These are phyloP conservation scores for Dendrobium nobile DNA, from an alignment of 106 monocot genomes.

Conservation along the genomic window DNA sequence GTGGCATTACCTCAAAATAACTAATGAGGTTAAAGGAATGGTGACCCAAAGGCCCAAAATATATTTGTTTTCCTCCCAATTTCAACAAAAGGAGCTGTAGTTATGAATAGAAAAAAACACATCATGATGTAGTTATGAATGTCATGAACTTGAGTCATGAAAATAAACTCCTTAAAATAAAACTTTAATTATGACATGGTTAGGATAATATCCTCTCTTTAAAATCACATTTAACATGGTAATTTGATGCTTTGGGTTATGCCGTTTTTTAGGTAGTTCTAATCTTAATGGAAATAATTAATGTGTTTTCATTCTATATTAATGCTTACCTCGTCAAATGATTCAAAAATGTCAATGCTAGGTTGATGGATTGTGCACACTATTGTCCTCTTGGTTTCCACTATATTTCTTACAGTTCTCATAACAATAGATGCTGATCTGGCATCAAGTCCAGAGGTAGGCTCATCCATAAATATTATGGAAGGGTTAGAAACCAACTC, in stretches of 20 bases:
- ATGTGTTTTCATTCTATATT: neutral
- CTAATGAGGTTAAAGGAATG: neutral
- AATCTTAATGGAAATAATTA: too few relatives aligned
- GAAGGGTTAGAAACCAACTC: conserved; percentile 86
- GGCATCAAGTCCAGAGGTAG: conserved; percentile 86
- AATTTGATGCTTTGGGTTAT: too few relatives aligned
- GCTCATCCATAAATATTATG: conserved; percentile 93
- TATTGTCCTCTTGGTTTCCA: conserved; percentile 33
- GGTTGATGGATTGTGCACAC: conserved; percentile 94
- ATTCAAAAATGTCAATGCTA: neutral
- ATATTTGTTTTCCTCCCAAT: neutral
- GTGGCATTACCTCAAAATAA: neutral
- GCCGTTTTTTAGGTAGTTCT: too few relatives aligned
- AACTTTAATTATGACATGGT: too few relatives aligned
- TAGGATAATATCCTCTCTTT: too few relatives aligned
- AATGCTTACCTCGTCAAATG: neutral
- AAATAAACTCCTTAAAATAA: too few relatives aligned
- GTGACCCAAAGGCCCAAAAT: neutral
- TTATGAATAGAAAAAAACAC: too few relatives aligned
- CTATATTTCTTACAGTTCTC: conserved; percentile 1
- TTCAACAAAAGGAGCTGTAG: neutral
- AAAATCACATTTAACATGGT: too few relatives aligned
- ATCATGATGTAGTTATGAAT: too few relatives aligned
- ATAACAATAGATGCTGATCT: conserved; percentile 20
- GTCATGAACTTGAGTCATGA: too few relatives aligned